Base-by-base conservation (phyloP, 2,329 filamentous ascomycete species). In the Colletotrichum orchidophilum region DNA sequence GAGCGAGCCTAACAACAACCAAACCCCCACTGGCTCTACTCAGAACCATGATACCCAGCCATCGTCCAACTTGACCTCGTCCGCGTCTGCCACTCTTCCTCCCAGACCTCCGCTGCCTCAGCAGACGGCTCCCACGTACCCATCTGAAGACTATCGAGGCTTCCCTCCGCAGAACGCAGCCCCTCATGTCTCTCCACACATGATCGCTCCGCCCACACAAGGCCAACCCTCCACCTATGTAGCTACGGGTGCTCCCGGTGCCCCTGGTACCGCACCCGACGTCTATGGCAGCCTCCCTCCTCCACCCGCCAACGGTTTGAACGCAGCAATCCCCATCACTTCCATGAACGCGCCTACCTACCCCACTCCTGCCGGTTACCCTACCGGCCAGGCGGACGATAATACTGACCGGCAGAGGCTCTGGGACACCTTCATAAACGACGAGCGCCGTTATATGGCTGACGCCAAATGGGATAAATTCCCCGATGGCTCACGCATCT, bases 381-480 rank as follows among this genome's bases (percentile, higher is more conserved):
- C 75, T 75, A 69, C 74, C 76, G 77, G 80, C 74, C 75, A 75
- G 74, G 70, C 74, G 66, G 76, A 80, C 74, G 87, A 80, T 67
- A 74, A 76, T 52, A 42, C 54, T 73, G 81, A 91, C 68, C 86
- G 88, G 65, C 90, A 94, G 77, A 88, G 88, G 75, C 86, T 87
- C 59, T 96, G 93, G 82, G 92, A 95, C 68, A 86, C 88, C 13
- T 96, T 95, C 78, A 83, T 94, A 67, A 85, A 87, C 50, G 90
- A 94, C 74, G 94, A 96, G 81, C 87, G 92, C 72, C 88, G 87
- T 74, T 94, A 94, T 79, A 93, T 94, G 75, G 89, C 90, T 0
- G 93, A 95, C 77, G 93, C 92, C 33, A 90, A 93, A 76, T 96
- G 93, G 93, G 93, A 95, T 76, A 89, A 91, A 73, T 96, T 96